Conservation (phyloP, 1,284 basidiomycete genomes). For the Porogramme epimiltina region DNA sequence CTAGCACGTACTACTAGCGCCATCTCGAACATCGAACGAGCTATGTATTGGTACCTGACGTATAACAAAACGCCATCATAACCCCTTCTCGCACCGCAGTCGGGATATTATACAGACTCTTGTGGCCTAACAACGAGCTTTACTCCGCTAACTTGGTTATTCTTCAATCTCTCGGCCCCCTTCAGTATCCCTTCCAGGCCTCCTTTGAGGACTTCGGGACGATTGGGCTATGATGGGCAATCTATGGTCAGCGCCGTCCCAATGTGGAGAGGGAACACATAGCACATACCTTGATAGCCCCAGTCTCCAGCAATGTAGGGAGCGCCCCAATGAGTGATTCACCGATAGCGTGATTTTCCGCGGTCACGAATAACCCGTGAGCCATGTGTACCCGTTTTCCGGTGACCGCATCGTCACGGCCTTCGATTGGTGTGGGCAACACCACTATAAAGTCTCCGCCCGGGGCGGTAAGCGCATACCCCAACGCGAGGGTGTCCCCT, state of each 20-base stretch:
- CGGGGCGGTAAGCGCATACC: slow-evolving; percentile 28
- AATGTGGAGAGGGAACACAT: too few relatives aligned
- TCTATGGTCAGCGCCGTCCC: too few relatives aligned
- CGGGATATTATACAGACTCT: slow-evolving; percentile 39
- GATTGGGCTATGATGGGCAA: slow-evolving; percentile 19
- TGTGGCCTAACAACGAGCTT: slow-evolving; percentile 53
- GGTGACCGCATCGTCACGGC: background rate
- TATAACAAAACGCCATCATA: too few relatives aligned
- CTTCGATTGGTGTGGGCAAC: background rate
- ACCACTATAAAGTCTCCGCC: slow-evolving; percentile 27
- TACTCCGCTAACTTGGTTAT: slow-evolving; percentile 44
- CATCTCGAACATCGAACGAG: too few relatives aligned
- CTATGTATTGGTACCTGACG: too few relatives aligned
- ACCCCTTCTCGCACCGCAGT: too few relatives aligned
- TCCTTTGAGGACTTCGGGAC: slow-evolving; percentile 41
- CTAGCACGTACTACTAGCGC: too few relatives aligned
- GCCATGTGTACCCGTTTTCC: slow-evolving; percentile 5
- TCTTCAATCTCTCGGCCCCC: slow-evolving; percentile 43
- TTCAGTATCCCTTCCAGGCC: slow-evolving; percentile 46
- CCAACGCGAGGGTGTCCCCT: slow-evolving; percentile 22
- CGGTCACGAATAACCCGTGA: background rate
- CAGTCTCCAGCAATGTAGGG: slow-evolving; percentile 12
- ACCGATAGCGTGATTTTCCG: background rate
- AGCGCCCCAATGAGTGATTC: background rate
- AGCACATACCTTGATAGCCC: slow-evolving; percentile 18